A percentile compares a stretch with the other conserved stretches of the same genome.
phyloP scores from a whole-genome alignment of 2,329 filamentous ascomycete genomes.

The Exophiala sp. region DNA sequence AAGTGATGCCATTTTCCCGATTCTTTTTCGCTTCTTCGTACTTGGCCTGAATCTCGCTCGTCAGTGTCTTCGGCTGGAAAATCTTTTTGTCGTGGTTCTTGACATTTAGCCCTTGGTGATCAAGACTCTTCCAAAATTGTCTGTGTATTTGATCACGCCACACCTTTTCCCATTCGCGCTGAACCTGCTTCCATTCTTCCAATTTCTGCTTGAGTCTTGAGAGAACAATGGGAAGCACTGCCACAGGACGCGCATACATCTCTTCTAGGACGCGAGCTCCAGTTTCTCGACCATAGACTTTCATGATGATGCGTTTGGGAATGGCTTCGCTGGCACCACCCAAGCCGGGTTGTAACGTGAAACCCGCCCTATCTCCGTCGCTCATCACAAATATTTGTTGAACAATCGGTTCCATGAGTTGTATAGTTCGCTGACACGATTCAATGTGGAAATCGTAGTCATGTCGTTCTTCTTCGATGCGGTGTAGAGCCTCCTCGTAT shows the following conservation, averaged over 20 bases:
- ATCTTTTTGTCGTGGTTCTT: slow-evolving; percentile 88
- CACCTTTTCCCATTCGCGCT: slow-evolving; percentile 97
- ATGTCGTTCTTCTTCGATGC: slow-evolving; percentile 96
- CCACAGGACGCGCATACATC: slow-evolving; percentile 78
- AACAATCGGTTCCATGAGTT: slow-evolving; percentile 89
- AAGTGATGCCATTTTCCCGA: slow-evolving; percentile 58
- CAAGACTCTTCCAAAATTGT: slow-evolving; percentile 92
- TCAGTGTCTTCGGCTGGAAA: slow-evolving; percentile 83
- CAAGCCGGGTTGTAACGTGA: slow-evolving; percentile 76
- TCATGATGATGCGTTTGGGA: slow-evolving; percentile 95
- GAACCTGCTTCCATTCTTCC: slow-evolving; percentile 95
- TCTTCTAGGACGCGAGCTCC: slow-evolving; percentile 83
- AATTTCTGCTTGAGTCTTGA: slow-evolving; percentile 91
- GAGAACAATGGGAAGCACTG: slow-evolving; percentile 83
- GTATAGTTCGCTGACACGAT: slow-evolving; percentile 88
- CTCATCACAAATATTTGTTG: slow-evolving; percentile 82
- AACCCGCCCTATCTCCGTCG: slow-evolving; percentile 66
- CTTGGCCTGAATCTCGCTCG: slow-evolving; percentile 86
- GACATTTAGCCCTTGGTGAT: slow-evolving; percentile 90
- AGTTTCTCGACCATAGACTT: slow-evolving; percentile 83
- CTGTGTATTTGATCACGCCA: slow-evolving; percentile 95
- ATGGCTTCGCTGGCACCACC: slow-evolving; percentile 94
- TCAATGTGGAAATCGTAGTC: slow-evolving; percentile 99
- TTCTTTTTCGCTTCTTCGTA: slow-evolving; percentile 83
- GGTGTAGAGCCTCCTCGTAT: slow-evolving; percentile 88